Evolutionary conservation across 768 basidiomycete species (phyloP).

Genomic region (Glaciozyma antarctica): DNA sequence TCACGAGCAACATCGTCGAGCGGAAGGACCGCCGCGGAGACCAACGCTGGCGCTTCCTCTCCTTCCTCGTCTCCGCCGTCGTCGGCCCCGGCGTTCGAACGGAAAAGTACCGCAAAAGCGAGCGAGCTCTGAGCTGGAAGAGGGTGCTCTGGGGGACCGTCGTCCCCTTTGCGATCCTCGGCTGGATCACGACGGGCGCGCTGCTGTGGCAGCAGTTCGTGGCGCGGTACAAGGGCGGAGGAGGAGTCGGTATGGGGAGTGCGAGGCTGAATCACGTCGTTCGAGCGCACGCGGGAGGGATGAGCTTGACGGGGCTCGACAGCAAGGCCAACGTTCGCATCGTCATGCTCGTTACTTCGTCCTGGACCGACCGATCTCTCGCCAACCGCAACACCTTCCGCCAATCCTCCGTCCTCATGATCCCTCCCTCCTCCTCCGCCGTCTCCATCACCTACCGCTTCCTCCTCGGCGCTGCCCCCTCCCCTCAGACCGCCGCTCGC

Average conservation of each 20-base stretch:
- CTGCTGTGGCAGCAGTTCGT: constrained; percentile 28
- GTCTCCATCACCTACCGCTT: constrained; percentile 27
- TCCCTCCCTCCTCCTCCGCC: constrained; percentile 1
- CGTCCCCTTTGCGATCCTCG: constrained; percentile 22
- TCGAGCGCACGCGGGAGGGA: not conserved
- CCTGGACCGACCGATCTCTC: constrained; percentile 20
- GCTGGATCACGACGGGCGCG: constrained; percentile 19
- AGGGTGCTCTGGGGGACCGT: constrained; percentile 28
- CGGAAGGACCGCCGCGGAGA: constrained; percentile 24
- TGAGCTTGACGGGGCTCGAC: not conserved
- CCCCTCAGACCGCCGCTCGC: constrained; percentile 12
- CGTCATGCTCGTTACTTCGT: constrained; percentile 26
- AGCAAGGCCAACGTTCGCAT: constrained; percentile 4
- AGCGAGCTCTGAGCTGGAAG: constrained; percentile 26
- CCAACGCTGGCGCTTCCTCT: constrained; percentile 18
- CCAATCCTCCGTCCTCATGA: constrained; percentile 17
- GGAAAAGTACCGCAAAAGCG: constrained; percentile 31
- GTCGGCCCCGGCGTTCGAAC: constrained; percentile 28
- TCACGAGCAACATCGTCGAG: constrained; percentile 72
- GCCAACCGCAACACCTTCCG: constrained; percentile 24
- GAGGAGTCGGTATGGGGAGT: constrained; percentile 16
- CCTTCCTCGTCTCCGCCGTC: constrained; percentile 17
- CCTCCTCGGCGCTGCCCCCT: constrained; percentile 26
- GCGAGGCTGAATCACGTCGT: not conserved
- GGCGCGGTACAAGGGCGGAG: constrained; percentile 27